A percentile compares a stretch with the other conserved stretches of the same genome.
phyloP scores from a whole-genome alignment of 192 early-diverging fungal genomes.

The Glomus cerebriforme region DNA sequence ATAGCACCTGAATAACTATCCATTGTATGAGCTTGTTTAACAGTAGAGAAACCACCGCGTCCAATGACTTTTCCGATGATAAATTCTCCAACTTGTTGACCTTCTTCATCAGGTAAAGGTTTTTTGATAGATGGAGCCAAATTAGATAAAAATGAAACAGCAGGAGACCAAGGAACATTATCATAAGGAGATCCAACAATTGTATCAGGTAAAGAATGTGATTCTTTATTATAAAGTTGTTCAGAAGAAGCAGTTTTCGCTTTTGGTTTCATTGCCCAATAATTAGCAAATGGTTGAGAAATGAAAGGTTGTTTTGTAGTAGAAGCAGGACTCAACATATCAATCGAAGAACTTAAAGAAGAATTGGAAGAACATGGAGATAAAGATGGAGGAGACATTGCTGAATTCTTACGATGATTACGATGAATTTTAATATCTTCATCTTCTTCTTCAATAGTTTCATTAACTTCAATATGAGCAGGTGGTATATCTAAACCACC shows the following conservation, averaged over 20 bases:
- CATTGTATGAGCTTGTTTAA: slow-evolving; percentile 65
- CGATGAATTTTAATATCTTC: not conserved
- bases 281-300: not conserved
- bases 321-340: not conserved
- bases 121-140: not conserved
- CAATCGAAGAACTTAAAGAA: slow-evolving; percentile 20
- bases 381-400: slow-evolving; percentile 11
- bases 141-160: slow-evolving; percentile 35
- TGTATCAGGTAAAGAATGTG: not conserved
- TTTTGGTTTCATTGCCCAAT: not conserved
- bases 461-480: not conserved
- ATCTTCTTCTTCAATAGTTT: not conserved
- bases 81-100: slow-evolving; percentile 75
- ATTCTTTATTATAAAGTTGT: not conserved
- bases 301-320: not conserved
- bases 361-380: slow-evolving; percentile 30
- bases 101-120: slow-evolving; percentile 54
- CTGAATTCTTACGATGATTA: not conserved
- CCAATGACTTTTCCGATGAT: slow-evolving; percentile 70
- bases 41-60: slow-evolving; percentile 73
- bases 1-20: slow-evolving; percentile 38
- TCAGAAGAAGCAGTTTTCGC: not conserved
- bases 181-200: not conserved
- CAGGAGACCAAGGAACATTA: slow-evolving; percentile 37
- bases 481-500: not conserved